Base-by-base conservation (phyloP, 352 stramenopile species). In the Blastocystis sp. region DNA sequence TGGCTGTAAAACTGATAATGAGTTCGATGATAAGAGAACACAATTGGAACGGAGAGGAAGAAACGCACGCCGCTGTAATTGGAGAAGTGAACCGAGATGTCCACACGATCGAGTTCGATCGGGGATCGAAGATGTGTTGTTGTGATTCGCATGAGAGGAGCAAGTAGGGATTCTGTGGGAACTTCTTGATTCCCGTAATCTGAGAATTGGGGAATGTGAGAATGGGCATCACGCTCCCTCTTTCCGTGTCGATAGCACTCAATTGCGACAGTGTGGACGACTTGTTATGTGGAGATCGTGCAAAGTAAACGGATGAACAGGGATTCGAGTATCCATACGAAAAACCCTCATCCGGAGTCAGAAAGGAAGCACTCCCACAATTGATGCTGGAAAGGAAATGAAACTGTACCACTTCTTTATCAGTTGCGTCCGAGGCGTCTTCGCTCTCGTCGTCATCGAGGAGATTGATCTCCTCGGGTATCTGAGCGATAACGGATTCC, bases 11-110 rank as follows among this genome's bases (percentile, higher is more conserved):
- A 40, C 67, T 78, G 34, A 4, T 6, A 78, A 38, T 59, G n/a
- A 78, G 7, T 27, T 16, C 2, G 6, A 51, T 21, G 32, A 11
- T 9, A 42, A 44, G 32, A n/a, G 46, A 40, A 11, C 21, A 78
- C 67, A 78, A 63, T 44, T 59, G 67, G 38, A 78, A 78, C 29
- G 67, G 42, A 38, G 67, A 57, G 27, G 14, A 59, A 14, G 21
- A 36, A 4, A 38, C 4, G 21, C n/a, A 44, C 11, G n/a, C 7
- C 14, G 67, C 4, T 36, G n/a, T 24, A 78, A 51, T 40, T 4
- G 24, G 67, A 3, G 18, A 14, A 42, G 11, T 67, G 7, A 24
- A 34, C 7, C 14, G 32, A 36, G 32, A 34, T 42, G 57, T 34
- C n/a, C 4, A 42, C 6, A 42, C 42, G 0, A 78, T 59, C 18